Base-by-base conservation (phyloP, 225 moss, liverwort and hornwort species). In the Straminergon stramineum region DNA sequence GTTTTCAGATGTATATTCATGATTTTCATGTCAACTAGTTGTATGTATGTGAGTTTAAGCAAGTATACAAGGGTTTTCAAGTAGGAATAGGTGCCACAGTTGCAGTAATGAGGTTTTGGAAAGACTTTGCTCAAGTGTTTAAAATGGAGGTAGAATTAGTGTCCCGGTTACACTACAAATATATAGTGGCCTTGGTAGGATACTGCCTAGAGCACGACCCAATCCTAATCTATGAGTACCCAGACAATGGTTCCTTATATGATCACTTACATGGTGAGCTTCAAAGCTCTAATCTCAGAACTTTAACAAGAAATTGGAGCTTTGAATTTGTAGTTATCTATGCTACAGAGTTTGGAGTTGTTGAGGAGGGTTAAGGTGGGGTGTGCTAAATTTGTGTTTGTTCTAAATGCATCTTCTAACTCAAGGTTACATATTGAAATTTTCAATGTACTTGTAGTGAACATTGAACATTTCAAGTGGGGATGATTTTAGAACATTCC, bases 221-320 rank as follows among this genome's bases (percentile, higher is more conserved):
- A 95, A 92, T 93, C 85, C 93, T 96, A 7, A 87, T 98, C 17
- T 98, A 98, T 19, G 95, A 98, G 83, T 84, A 88, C 84, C 84
- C 92, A 88, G 81, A 92, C 15, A 94, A 95, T 66, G 95, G 96
- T 43, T 95, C 96, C 10, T 79, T 34, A 75, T 51, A 2, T 0
- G 14, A 73, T 43, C 26, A 71, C 8, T 41, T 71, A 43, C 43
- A 71, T 16, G 26, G 70, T 70, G 70, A 70, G 70, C 39, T 70
- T 70, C 4, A 5, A 1, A 39, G 24, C 70, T 70, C 8, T 39
- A 3, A 70, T 24, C 3, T 70, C 12, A 21, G 24, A 39, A 41
- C 24, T 24, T 70, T 8, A 41, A 70, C 2, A 41, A 41, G 41
- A 41, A 70, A 39, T 15, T 26, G 0, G 39, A 24, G 15, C 41